Evolutionary conservation across 805 yeast genomes (phyloP), one percentile per base, ranked within the genome.

Genomic region (Metschnikowia shivogae): DNA sequence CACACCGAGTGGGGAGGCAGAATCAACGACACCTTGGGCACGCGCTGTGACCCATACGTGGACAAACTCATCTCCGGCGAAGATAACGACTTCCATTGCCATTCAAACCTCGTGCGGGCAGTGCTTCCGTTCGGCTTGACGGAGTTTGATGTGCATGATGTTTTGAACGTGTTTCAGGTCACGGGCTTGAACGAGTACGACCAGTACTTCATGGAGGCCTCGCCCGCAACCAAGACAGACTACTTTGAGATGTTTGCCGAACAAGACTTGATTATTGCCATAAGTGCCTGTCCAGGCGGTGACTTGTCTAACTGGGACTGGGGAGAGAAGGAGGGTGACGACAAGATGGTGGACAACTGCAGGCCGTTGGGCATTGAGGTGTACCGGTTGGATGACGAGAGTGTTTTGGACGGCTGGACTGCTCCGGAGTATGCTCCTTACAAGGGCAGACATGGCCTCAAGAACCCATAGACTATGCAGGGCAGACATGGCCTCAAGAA

Each of bases 241-340:
- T 80, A 77, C 59, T 80, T 82, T 54, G 86, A 82, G 60, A 71
- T 79, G 58, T 82, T 80, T 61, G 86, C 86, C 3, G 87, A 82
- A 55, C 77, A 76, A 38, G 86, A 82, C 55, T 62, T 81, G 46
- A 62, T 82, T 40, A 78, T 82, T 52, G 86, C 86, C 7, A 72
- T 82, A 39, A 74, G 80, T 44, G 81, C 86, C 7, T 82, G 86
- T 59, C 86, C 86, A 4, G 87, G 86, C 40, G 87, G 87, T 26
- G 86, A 81, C 60, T 64, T 81, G 47, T 77, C 82, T 26, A 68
- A 71, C 42, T 82, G 86, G 86, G 85, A 80, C 38, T 82, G 87
- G 87, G 86, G 86, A 45, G 84, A 79, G 59, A 73, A 65, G 17
- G 72, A 69, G 22, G 68, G 65, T 26, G 71, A 65, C 9, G 62